Percentiles rank a stretch among this genome's conserved stretches.
Conservation (phyloP, 306 rosid species). For the Pueraria montana region DNA sequence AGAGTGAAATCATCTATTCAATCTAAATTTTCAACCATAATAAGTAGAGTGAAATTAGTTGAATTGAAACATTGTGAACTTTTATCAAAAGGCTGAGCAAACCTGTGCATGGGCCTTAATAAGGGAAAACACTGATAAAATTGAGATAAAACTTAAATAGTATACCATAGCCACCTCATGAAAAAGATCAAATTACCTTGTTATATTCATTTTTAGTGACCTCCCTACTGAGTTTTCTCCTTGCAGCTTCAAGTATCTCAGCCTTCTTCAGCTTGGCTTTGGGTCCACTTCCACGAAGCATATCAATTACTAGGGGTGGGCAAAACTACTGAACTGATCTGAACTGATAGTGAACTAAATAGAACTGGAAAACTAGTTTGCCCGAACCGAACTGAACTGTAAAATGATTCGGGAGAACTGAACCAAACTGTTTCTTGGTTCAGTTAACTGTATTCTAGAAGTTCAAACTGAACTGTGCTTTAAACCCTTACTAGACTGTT, state of each 20-base stretch:
- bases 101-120: not conserved
- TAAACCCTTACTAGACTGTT: no score
- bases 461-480: no score
- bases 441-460: no score
- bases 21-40: not conserved
- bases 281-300: constrained; percentile 73
- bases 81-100: not conserved
- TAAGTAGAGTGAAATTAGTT: no score
- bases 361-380: no score
- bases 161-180: constrained; percentile 1
- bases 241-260: constrained; percentile 77
- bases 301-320: no score
- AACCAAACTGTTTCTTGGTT: no score
- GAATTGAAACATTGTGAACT: not conserved
- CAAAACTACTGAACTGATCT: no score
- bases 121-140: no score
- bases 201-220: constrained; percentile 67
- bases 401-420: no score
- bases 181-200: constrained; percentile 64
- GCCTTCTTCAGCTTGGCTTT: constrained; percentile 73
- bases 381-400: no score
- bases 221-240: constrained; percentile 68
- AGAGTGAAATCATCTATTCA: not conserved
- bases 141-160: not conserved
- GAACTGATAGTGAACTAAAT: no score